phyloP scores from a whole-genome alignment of 768 basidiomycete genomes.

The Boletus eberwhitei region DNA sequence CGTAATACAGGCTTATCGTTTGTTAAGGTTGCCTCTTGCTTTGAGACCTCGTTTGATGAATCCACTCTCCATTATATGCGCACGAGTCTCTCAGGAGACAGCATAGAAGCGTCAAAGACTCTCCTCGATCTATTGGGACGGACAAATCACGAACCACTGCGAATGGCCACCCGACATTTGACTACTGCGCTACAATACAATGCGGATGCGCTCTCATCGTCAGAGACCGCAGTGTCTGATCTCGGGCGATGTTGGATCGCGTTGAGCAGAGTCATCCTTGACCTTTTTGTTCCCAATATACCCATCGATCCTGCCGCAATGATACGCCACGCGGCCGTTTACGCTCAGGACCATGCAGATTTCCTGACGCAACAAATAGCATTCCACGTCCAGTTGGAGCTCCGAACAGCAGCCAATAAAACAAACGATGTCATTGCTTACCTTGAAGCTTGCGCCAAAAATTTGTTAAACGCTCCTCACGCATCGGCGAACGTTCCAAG shows the following conservation, averaged over 20 bases:
- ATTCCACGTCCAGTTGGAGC: constrained; percentile 56
- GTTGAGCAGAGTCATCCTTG: constrained; percentile 55
- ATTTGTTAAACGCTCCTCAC: constrained; percentile 26
- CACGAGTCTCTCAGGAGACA: constrained; percentile 1
- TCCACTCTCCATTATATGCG: constrained; percentile 14
- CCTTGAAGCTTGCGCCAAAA: constrained; percentile 38
- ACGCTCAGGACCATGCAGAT: constrained; percentile 41
- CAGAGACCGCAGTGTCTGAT: constrained; percentile 29
- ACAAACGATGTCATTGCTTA: constrained; percentile 46
- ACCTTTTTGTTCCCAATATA: constrained; percentile 75
- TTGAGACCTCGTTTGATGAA: constrained; percentile 38
- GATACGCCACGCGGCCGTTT: constrained; percentile 43
- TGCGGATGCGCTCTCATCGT: constrained; percentile 9
- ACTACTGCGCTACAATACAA: constrained; percentile 24
- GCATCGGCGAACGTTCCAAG: constrained; percentile 29
- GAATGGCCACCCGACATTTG: constrained; percentile 33
- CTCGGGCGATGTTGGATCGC: constrained; percentile 58
- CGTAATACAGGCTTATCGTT: constrained; percentile 2
- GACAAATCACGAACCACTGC: constrained; percentile 35
- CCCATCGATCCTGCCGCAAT: constrained; percentile 86
- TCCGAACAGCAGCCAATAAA: constrained; percentile 51
- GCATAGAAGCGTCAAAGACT: constrained; percentile 18
- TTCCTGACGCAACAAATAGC: constrained; percentile 46
- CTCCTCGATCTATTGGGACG: constrained; percentile 33
- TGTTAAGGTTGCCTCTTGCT: constrained; percentile 43